These are phyloP conservation scores for Cystobasidium tubakii DNA, from an alignment of 768 basidiomycete genomes.

Conservation along the genomic window DNA sequence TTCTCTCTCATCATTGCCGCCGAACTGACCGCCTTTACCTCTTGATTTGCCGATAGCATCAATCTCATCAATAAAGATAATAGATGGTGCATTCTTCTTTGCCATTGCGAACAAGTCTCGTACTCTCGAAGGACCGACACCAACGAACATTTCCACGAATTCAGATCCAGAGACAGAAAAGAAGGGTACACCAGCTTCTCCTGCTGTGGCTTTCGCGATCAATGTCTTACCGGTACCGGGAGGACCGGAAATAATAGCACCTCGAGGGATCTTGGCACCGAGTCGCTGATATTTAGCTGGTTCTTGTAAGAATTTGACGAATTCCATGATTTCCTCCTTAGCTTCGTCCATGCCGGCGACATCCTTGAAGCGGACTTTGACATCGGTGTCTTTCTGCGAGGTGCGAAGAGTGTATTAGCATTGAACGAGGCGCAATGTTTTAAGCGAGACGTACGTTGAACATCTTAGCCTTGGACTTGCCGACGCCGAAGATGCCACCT, in stretches of 20 bases:
- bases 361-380: constrained; percentile 88
- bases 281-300: constrained; percentile 89
- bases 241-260: constrained; percentile 87
- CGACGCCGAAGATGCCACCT: constrained; percentile 93
- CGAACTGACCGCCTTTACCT: constrained; percentile 68
- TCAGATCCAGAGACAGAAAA: constrained; percentile 97
- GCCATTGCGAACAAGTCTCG: constrained; percentile 95
- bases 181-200: constrained; percentile 96
- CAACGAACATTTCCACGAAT: constrained; percentile 99
- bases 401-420: background rate
- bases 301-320: constrained; percentile 97
- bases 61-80: constrained; percentile 98
- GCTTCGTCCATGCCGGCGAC: constrained; percentile 99
- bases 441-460: constrained; percentile 61
- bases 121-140: constrained; percentile 94
- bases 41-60: constrained; percentile 97
- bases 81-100: constrained; percentile 94
- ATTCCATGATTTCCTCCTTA: constrained; percentile 99
- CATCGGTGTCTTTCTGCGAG: constrained; percentile 67
- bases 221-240: constrained; percentile 98
- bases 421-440: background rate
- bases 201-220: constrained; percentile 95
- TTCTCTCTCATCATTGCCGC: constrained; percentile 96
- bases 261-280: constrained; percentile 94
- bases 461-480: constrained; percentile 86